These are phyloP conservation scores for Rhizophagus clarus DNA, from an alignment of 192 early-diverging fungal species.

Conservation along the genomic window DNA sequence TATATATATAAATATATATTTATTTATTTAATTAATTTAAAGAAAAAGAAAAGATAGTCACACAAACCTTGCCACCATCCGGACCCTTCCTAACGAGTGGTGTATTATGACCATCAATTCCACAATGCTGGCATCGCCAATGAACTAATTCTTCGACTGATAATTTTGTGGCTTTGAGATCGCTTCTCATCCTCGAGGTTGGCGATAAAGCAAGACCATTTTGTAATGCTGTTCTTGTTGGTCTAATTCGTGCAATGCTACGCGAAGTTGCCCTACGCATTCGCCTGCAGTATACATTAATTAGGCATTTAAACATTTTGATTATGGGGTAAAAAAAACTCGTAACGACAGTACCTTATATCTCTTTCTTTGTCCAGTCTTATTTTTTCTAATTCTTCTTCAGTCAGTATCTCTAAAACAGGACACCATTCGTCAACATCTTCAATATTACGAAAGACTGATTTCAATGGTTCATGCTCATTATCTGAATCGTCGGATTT, in stretches of 20 bases:
- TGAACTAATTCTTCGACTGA: conserved; percentile 31
- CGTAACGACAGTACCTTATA: conserved; percentile 46
- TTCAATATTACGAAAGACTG: conserved; percentile 49
- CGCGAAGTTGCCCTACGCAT: conserved; percentile 44
- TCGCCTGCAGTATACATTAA: conserved; percentile 29
- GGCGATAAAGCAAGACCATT: background rate
- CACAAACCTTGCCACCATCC: conserved; percentile 37
- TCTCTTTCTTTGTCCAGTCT: conserved; percentile 57
- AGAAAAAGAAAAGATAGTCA: too few relatives aligned
- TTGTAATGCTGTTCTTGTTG: background rate
- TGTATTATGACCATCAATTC: conserved; percentile 38
- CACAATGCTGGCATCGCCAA: conserved; percentile 47
- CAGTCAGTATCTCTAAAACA: conserved; percentile 54
- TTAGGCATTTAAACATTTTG: background rate
- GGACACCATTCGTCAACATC: conserved; percentile 58
- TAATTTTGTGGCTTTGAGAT: conserved; percentile 16
- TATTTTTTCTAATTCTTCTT: conserved; percentile 64
- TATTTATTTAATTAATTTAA: background rate
- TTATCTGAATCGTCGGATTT: conserved; percentile 48
- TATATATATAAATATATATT: too few relatives aligned
- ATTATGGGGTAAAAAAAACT: background rate
- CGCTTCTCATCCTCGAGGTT: background rate
- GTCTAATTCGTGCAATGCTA: background rate
- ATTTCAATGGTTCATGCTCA: conserved; percentile 45
- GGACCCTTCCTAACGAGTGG: conserved; percentile 45